Evolutionary conservation across 495 filamentous ascomycete genomes (phyloP), one percentile per base, ranked within the genome.

Genomic region (Lentithecium fluviatile): DNA sequence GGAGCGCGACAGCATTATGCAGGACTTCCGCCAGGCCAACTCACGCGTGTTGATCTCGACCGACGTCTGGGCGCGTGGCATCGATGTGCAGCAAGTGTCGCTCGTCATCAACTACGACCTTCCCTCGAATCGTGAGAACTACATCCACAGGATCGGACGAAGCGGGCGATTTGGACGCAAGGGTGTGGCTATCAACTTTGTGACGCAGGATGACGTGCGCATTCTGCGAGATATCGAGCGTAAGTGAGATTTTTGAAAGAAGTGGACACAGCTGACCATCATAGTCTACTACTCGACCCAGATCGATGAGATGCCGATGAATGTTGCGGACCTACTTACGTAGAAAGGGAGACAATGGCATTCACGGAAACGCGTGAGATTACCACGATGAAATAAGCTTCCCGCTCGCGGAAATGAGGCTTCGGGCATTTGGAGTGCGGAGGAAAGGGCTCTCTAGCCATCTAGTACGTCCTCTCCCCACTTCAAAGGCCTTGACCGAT

Each of bases 221-320:
- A 99, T 99, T 73, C 81, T 99, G 70, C 85, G 94, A 66, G 94
- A 99, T 70, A 99, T 99, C 68, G 94, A 99, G 75, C 78, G 86
- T 85, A 73, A 73, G 81, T 79, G 29, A 13, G 2, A 19, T 38
- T 17, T 2, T 13, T 21, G 7, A 24, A 49, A 7, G n/a, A 8
- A 17, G 11, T 50, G 19, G 17, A 15, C 42, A n/a, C 36, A 64
- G 43, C 77, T 83, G 70, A 80, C 56, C 13, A 37, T 10, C 25
- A 29, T 45, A 87, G 85, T 91, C 66, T 96, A 95, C 75, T 96
- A 96, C 75, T 95, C 90, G 36, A 98, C 94, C 47, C 94, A 98
- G 76, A 98, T 98, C 64, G 94, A 98, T 70, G 94, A 98, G 81
- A 98, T 98, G 94, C 94, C 94, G 24, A 97, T 98, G 94, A 97